Percentiles rank a stretch among this genome's conserved stretches.
These are phyloP conservation scores for Adiantum capillusveneris DNA, from an alignment of 75 land plant species.

Conservation along the genomic window DNA sequence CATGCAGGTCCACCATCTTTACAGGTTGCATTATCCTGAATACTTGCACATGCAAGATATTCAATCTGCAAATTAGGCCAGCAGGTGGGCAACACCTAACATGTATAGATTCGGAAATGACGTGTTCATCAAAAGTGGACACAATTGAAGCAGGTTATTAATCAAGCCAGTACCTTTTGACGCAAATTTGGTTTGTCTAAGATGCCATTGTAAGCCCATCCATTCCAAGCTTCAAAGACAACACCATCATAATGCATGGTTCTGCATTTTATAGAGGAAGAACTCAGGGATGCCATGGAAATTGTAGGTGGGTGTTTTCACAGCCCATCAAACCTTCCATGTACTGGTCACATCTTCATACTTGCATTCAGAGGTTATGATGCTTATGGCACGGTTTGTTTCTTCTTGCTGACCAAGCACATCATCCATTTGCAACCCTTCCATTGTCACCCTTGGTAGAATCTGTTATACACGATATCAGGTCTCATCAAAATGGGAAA, in stretches of 20 bases:
- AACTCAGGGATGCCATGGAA: not conserved
- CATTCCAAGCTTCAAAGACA: constrained; percentile 93
- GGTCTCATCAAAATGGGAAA: too few species aligned
- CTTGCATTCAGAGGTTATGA: constrained; percentile 80
- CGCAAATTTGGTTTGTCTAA: constrained; percentile 68
- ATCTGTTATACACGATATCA: constrained; percentile 35
- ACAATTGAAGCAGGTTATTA: too few species aligned
- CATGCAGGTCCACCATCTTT: too few species aligned
- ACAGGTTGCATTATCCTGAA: too few species aligned
- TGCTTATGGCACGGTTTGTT: constrained; percentile 50
- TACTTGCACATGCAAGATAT: too few species aligned
- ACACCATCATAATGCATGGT: constrained; percentile 87
- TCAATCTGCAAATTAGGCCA: too few species aligned
- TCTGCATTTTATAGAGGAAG: constrained; percentile 26
- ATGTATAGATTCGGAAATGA: too few species aligned
- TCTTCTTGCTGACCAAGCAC: constrained; percentile 41
- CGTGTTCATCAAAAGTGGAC: too few species aligned
- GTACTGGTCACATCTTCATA: constrained; percentile 17
- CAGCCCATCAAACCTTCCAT: not conserved
- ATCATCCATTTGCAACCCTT: constrained; percentile 49
- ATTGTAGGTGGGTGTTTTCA: too few species aligned
- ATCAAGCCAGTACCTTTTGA: constrained; percentile 54
- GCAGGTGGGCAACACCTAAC: too few species aligned
- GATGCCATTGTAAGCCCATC: constrained; percentile 75
- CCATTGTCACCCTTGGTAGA: constrained; percentile 81